Evolutionary conservation across 306 rosid species (phyloP).

Genomic region (Inga leiocalycina): DNA sequence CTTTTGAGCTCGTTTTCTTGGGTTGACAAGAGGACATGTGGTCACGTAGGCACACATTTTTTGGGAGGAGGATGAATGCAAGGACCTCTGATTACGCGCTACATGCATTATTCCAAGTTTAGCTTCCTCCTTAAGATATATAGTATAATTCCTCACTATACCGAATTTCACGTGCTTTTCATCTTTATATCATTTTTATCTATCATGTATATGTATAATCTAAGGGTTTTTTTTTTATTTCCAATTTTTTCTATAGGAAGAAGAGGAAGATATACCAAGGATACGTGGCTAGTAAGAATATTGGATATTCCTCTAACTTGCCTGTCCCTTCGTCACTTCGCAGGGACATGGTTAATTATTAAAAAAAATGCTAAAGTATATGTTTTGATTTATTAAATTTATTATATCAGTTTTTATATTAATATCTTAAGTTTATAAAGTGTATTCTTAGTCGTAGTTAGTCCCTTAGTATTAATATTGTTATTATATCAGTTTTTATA

Average conservation of each 20-base stretch:
- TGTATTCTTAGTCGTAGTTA: too few relatives aligned
- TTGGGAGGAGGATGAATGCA: background rate
- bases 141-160: slow-evolving; percentile 21
- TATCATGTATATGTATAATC: background rate
- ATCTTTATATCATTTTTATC: background rate
- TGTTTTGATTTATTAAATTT: too few relatives aligned
- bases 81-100: background rate
- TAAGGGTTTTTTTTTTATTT: background rate
- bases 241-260: background rate
- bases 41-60: slow-evolving; percentile 29
- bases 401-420: too few relatives aligned
- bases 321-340: background rate
- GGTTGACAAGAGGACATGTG: slow-evolving; percentile 34
- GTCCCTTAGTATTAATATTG: too few relatives aligned
- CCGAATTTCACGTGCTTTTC: background rate
- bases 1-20: background rate
- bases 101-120: slow-evolving; percentile 47
- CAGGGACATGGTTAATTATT: background rate
- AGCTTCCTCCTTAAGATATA: slow-evolving; percentile 45
- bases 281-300: background rate
- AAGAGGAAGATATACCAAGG: background rate
- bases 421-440: too few relatives aligned
- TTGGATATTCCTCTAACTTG: background rate
- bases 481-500: too few relatives aligned
- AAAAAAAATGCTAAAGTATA: background rate